A percentile compares a stretch with the other conserved stretches of the same genome.
These are phyloP conservation scores for Casaregolazyma suthepensis DNA, from an alignment of 1,139 yeast species.

Conservation along the genomic window DNA sequence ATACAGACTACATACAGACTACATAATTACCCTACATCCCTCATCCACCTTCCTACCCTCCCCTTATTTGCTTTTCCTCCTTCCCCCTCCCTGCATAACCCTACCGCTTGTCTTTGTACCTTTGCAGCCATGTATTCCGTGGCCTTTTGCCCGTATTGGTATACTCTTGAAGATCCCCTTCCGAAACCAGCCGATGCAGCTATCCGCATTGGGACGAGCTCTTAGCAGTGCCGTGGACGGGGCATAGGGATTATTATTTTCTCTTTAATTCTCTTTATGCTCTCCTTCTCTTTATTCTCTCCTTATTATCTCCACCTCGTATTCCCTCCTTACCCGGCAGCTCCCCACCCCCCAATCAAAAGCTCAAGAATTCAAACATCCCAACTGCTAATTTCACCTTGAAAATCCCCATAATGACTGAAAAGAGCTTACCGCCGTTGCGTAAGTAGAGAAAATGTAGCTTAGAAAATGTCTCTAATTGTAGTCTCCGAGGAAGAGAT, in stretches of 20 bases:
- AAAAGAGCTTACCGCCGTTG: slow-evolving; percentile 8
- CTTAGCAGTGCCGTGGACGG: neutral
- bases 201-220: neutral
- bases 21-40: no score
- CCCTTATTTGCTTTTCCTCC: no score
- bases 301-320: neutral
- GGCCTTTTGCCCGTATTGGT: neutral
- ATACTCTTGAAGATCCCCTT: neutral
- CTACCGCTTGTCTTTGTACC: neutral
- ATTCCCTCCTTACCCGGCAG: neutral
- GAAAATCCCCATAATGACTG: slow-evolving; percentile 4
- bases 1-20: no score
- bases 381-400: neutral
- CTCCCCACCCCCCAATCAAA: neutral
- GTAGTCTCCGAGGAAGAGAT: slow-evolving; percentile 76
- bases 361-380: neutral
- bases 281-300: neutral
- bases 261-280: neutral
- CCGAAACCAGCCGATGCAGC: neutral
- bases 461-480: neutral
- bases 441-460: neutral
- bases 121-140: neutral
- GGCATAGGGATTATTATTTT: neutral
- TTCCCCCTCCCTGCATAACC: neutral
- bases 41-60: no score